These are phyloP conservation scores for Xylariaceae sp. DNA, from an alignment of 2,329 filamentous ascomycete species.

Conservation along the genomic window DNA sequence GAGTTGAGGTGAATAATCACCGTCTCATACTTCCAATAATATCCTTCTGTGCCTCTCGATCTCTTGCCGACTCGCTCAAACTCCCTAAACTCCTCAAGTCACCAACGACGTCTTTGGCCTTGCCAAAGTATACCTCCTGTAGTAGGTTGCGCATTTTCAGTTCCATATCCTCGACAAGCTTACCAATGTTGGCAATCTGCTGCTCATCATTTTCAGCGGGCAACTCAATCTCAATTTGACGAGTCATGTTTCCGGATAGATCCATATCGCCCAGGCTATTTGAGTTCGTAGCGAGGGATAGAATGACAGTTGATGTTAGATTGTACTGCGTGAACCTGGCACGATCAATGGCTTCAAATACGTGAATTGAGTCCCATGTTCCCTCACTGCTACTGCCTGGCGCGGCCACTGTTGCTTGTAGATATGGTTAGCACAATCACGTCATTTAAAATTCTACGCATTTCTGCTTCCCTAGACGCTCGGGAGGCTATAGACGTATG, in stretches of 20 bases:
- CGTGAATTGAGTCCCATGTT: slow-evolving; percentile 98
- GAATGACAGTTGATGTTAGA: slow-evolving; percentile 93
- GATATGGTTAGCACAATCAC: no score
- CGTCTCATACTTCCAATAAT: slow-evolving; percentile 70
- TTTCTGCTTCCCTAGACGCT: background rate
- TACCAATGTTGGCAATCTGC: slow-evolving; percentile 94
- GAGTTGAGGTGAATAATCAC: no score
- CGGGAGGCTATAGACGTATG: no score
- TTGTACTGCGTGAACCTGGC: slow-evolving; percentile 95
- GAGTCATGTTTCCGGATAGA: slow-evolving; percentile 95
- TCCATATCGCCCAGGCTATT: slow-evolving; percentile 80
- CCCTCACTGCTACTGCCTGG: slow-evolving; percentile 72
- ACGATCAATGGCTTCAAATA: slow-evolving; percentile 94
- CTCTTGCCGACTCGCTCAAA: slow-evolving; percentile 82
- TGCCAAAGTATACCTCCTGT: slow-evolving; percentile 99
- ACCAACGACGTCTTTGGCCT: slow-evolving; percentile 97
- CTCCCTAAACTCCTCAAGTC: slow-evolving; percentile 87
- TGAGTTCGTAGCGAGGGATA: slow-evolving; percentile 75
- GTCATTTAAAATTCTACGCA: background rate
- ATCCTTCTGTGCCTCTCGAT: slow-evolving; percentile 85
- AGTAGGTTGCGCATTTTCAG: slow-evolving; percentile 98
- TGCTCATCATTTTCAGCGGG: slow-evolving; percentile 87
- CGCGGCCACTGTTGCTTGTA: slow-evolving; percentile 60
- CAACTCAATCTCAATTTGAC: slow-evolving; percentile 91
- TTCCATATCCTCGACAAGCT: slow-evolving; percentile 98